These are phyloP conservation scores for Umbelopsis isabellina DNA, from an alignment of 192 early-diverging fungal species.

Conservation along the genomic window DNA sequence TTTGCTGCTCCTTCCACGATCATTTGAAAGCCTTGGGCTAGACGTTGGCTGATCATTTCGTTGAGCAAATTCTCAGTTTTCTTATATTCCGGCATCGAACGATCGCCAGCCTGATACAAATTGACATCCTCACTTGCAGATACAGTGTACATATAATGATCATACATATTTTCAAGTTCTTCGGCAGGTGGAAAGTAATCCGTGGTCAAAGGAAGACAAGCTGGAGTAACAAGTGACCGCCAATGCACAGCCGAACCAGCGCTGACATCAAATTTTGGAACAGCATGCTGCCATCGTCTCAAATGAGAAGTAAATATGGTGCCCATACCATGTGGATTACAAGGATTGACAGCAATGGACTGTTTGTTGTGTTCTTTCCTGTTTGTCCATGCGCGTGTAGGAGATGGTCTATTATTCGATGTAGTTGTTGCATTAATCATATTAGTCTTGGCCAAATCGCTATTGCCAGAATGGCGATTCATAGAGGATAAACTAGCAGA, in stretches of 20 bases:
- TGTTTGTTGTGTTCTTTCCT: constrained; percentile 24
- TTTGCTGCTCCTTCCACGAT: constrained; percentile 51
- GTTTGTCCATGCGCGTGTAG: constrained; percentile 22
- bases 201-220: constrained; percentile 90
- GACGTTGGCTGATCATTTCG: constrained; percentile 87
- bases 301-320: constrained; percentile 66
- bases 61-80: constrained; percentile 65
- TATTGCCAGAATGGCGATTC: constrained; percentile 40
- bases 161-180: constrained; percentile 69
- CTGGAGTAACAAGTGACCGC: constrained; percentile 91
- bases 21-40: constrained; percentile 92
- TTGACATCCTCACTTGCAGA: constrained; percentile 56
- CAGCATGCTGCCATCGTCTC: constrained; percentile 88
- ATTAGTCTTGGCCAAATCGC: constrained; percentile 26
- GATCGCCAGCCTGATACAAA: constrained; percentile 46
- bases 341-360: constrained; percentile 63
- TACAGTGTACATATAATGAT: constrained; percentile 79
- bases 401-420: constrained; percentile 29
- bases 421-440: not conserved
- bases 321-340: constrained; percentile 63
- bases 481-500: constrained; percentile 34
- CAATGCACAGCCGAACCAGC: constrained; percentile 75
- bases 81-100: constrained; percentile 38
- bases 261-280: constrained; percentile 61
- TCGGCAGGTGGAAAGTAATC: constrained; percentile 77